Conservation (phyloP, 257 asterid genomes). For the Buddleja alternifolia region DNA sequence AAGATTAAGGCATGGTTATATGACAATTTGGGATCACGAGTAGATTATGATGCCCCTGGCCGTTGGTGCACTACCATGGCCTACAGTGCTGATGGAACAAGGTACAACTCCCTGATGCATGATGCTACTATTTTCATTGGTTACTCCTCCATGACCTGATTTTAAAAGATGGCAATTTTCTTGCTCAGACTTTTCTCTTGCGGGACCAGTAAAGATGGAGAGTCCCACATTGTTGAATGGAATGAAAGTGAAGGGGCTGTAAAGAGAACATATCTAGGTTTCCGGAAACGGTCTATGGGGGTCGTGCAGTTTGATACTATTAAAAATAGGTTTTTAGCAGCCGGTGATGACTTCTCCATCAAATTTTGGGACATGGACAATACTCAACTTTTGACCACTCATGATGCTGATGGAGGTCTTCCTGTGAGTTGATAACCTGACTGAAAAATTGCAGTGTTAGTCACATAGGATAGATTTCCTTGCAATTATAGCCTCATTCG, state of each 20-base stretch:
- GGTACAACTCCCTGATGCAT: conserved; percentile 34
- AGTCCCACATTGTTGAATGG: conserved; percentile 75
- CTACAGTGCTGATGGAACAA: conserved; percentile 71
- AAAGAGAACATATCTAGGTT: conserved; percentile 62
- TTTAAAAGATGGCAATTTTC: conserved; percentile 22
- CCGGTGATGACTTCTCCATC: conserved; percentile 64
- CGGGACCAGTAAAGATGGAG: conserved; percentile 75
- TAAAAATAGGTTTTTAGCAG: conserved; percentile 60
- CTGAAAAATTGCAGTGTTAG: no score
- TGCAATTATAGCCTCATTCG: no score
- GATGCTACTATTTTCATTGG: conserved; percentile 12
- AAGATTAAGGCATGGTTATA: conserved; percentile 73
- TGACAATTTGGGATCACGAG: conserved; percentile 65
- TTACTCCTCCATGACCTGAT: conserved; percentile 20
- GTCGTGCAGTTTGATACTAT: conserved; percentile 74
- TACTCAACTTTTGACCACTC: conserved; percentile 52
- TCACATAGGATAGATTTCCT: no score
- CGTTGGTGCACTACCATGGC: conserved; percentile 70
- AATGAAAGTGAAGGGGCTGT: conserved; percentile 76
- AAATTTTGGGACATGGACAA: conserved; percentile 80
- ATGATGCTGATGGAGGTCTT: conserved; percentile 71
- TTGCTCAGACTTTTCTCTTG: conserved; percentile 63
- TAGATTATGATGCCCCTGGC: conserved; percentile 77
- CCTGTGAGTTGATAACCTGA: conserved; percentile 42
- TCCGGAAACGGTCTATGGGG: conserved; percentile 61